Evolutionary conservation across 805 yeast genomes (phyloP), one percentile per base, ranked within the genome.

Genomic region (Ogataea polymorpha): DNA sequence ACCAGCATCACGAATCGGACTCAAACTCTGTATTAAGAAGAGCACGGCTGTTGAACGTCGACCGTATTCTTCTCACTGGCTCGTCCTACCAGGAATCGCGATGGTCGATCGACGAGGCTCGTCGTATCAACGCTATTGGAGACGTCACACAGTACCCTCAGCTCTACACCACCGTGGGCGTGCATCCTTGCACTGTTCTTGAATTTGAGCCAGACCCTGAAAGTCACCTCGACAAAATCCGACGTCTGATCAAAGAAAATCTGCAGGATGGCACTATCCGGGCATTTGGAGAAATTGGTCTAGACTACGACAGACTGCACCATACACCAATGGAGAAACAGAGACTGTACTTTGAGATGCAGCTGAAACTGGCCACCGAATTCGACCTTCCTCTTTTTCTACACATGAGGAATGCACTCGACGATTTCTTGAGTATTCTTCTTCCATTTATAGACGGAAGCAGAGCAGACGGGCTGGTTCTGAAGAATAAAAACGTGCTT

Each of bases 281-380:
- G 53, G 93, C 96, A 1, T 82, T 90, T 65, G 99, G 99, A 11
- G 99, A 93, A 63, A 79, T 93, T 37, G 99, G 99, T 0, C 68
- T 93, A 35, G 99, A 93, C 59, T 91, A 90, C 59, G 99, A 93
- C 62, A 68, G 99, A 45, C 66, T 93, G 37, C 82, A 86, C 52
- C 85, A 79, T 55, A 77, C 96, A 0, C 68, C 85, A 2, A 77
- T 70, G 42, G 81, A 75, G 6, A 75, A 77, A 46, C 99, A 93
- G 60, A 51, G 66, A 27, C 55, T 70, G 18, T 85, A 78, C 63
- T 93, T 93, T 56, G 72, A 71, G 46, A 68, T 69, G 46, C 99
- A 93, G 62, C 69, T 93, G 46, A 82, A 85, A 40, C 60, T 86
- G 13, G 74, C 82, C 2, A 66, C 73, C 16, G 78, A 78, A 8